phyloP scores from a whole-genome alignment of 306 rosid species.

The Quercus suber region DNA sequence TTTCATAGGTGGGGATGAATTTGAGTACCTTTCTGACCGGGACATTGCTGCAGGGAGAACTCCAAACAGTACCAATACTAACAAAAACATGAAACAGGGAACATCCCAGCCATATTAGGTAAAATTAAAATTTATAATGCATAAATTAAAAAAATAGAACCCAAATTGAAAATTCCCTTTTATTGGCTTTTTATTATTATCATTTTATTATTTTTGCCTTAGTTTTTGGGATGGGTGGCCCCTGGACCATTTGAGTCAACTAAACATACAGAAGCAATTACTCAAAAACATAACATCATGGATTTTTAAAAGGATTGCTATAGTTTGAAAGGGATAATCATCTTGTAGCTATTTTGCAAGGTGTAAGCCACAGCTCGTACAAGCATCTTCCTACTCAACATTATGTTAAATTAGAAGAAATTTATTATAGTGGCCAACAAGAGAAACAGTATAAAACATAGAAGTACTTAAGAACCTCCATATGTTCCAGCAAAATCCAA shows the following conservation, averaged over 20 bases:
- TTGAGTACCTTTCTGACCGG: constrained; percentile 68
- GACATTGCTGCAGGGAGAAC: constrained; percentile 78
- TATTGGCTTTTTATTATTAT: not conserved
- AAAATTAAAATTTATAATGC: not conserved
- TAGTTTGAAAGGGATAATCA: constrained; percentile 7
- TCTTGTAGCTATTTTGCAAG: not conserved
- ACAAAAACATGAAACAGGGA: constrained; percentile 16
- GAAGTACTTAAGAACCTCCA: constrained; percentile 68
- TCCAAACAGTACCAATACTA: constrained; percentile 79
- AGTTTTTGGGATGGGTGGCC: no score
- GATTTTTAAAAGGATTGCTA: not conserved
- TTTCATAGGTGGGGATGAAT: constrained; percentile 33
- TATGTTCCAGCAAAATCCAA: constrained; percentile 77
- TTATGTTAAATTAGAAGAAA: not conserved
- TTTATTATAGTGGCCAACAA: constrained; percentile 1
- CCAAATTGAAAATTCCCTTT: not conserved
- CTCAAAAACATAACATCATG: constrained; percentile 1
- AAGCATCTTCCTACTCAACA: not conserved
- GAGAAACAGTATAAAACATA: not conserved
- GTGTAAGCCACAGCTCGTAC: not conserved
- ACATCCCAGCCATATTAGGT: constrained; percentile 4
- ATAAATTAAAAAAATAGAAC: not conserved
- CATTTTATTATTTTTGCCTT: not conserved
- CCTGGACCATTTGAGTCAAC: not conserved
- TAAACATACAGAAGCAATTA: not conserved